A percentile compares a stretch with the other conserved stretches of the same genome.
phyloP scores from a whole-genome alignment of 805 yeast species.

The Cyberlindnera petersonii region DNA sequence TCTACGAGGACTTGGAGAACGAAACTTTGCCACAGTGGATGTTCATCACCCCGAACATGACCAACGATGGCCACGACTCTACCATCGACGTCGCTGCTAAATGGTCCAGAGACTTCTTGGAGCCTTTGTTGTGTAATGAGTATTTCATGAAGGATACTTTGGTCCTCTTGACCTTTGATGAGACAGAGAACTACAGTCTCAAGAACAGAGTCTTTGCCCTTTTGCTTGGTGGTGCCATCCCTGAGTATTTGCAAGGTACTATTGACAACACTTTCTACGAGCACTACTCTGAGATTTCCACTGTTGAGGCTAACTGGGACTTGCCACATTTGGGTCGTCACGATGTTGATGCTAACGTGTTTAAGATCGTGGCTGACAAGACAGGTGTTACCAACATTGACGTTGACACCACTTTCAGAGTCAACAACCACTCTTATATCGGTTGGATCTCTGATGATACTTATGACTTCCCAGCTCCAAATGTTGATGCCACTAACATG shows the following conservation, averaged over 20 bases:
- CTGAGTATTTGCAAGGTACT: slow-evolving; percentile 36
- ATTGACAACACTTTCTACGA: slow-evolving; percentile 45
- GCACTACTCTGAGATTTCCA: slow-evolving; percentile 48
- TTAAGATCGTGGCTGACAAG: slow-evolving; percentile 37
- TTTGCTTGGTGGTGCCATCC: slow-evolving; percentile 45
- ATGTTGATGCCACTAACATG: slow-evolving; percentile 32
- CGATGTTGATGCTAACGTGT: slow-evolving; percentile 49
- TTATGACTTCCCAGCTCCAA: slow-evolving; percentile 34
- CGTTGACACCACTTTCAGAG: slow-evolving; percentile 33
- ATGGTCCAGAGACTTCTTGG: slow-evolving; percentile 44
- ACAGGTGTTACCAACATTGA: slow-evolving; percentile 29
- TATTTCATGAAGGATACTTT: slow-evolving; percentile 44
- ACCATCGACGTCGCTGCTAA: slow-evolving; percentile 43
- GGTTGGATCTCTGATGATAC: slow-evolving; percentile 32
- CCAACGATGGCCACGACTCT: slow-evolving; percentile 50
- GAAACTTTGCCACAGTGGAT: slow-evolving; percentile 47
- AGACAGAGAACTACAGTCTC: slow-evolving; percentile 39
- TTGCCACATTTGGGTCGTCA: slow-evolving; percentile 47
- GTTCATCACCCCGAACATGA: slow-evolving; percentile 51
- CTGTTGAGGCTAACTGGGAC: slow-evolving; percentile 49
- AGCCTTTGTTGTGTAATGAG: slow-evolving; percentile 40
- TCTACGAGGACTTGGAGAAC: slow-evolving; percentile 37
- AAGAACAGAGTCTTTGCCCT: slow-evolving; percentile 44
- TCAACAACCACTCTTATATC: slow-evolving; percentile 31
- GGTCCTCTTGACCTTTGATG: slow-evolving; percentile 48